Conservation (phyloP, 805 yeast species). For the Zygosaccharomyces rouxii region DNA sequence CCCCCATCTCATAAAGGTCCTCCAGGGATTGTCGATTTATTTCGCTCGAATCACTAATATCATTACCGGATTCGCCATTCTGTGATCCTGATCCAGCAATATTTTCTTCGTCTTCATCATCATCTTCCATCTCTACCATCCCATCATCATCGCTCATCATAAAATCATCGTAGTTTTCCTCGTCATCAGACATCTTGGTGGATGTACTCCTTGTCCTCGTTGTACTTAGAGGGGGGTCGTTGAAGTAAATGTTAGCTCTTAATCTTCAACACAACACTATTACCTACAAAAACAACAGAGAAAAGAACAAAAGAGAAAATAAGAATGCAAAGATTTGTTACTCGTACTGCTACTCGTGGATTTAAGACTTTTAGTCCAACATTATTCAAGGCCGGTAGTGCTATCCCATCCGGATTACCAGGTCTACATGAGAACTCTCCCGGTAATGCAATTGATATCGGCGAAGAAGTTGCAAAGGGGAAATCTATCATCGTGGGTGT, state of each 20-base stretch:
- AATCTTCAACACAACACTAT: not conserved
- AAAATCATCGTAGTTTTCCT: constrained; percentile 30
- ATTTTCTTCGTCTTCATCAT: constrained; percentile 11
- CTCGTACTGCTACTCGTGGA: constrained; percentile 15
- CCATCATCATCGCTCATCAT: constrained; percentile 33
- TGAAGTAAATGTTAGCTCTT: not conserved
- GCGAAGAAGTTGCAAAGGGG: constrained; percentile 44
- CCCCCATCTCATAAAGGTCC: constrained; percentile 10
- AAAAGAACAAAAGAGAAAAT: not conserved
- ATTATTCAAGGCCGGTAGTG: constrained; percentile 51
- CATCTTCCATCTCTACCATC: constrained; percentile 27
- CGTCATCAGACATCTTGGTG: constrained; percentile 17
- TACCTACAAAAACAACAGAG: not conserved
- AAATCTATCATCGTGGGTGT: constrained; percentile 56
- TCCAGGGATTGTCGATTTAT: constrained; percentile 5
- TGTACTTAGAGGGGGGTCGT: not conserved
- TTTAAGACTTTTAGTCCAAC: constrained; percentile 27
- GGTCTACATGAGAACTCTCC: constrained; percentile 58
- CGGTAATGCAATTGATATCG: constrained; percentile 54
- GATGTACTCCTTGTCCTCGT: not conserved
- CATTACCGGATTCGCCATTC: not conserved
- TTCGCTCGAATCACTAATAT: not conserved
- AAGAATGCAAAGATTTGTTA: not conserved
- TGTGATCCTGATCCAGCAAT: not conserved
- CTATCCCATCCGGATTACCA: constrained; percentile 51